Base-by-base conservation (phyloP, 208 protist species). In the Acanthamoeba healyi region DNA sequence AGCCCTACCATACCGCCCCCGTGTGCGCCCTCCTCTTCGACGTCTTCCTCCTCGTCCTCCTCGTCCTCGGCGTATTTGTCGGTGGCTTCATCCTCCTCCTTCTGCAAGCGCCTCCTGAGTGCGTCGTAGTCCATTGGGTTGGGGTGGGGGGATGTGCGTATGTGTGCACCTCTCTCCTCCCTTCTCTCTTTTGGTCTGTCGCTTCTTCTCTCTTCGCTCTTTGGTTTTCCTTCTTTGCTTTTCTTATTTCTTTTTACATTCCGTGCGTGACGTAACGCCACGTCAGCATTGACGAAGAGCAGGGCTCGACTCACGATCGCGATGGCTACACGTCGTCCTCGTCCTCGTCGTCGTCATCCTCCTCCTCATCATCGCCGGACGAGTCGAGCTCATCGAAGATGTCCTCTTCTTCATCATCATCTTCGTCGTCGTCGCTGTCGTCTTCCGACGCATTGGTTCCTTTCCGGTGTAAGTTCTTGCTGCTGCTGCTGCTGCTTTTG, bases 101-200 rank as follows among this genome's bases (percentile, higher is more conserved):
- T 89, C 10, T 58, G 46, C 15, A 89, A 26, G n/a, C 24, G 17
- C 29, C 32, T 5, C 19, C 82, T 5, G 46, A 89, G 49, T 2
- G 82, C 32, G 56, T 89, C 82, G 82, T 89, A 89, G 82, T 89
- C 56, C 82, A 89, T 89, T 29, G 19, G 70, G n/a, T n/a, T n/a
- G n/a, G n/a, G n/a, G n/a, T n/a, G n/a, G n/a, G n/a, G n/a, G n/a
- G n/a, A n/a, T 32, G 70, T 10, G 70, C 26, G 70, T 15, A 22
- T 79, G 36, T 40, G 15, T 29, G 12, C 36, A 22, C 26, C 36
- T 40, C 17, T 84, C 40, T 51, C 24, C 4, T 19, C 42, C 22
- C 79, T 82, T 49, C 10, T 5, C 10, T 5, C 10, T 65, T 5
- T 32, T 4, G 58, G 10, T 4, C n/a, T 65, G 61, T 36, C 26